Percentiles rank a stretch among this genome's conserved stretches.
These are phyloP conservation scores for Arachnomyces sp. DNA, from an alignment of 2,329 filamentous ascomycete species.

Conservation along the genomic window DNA sequence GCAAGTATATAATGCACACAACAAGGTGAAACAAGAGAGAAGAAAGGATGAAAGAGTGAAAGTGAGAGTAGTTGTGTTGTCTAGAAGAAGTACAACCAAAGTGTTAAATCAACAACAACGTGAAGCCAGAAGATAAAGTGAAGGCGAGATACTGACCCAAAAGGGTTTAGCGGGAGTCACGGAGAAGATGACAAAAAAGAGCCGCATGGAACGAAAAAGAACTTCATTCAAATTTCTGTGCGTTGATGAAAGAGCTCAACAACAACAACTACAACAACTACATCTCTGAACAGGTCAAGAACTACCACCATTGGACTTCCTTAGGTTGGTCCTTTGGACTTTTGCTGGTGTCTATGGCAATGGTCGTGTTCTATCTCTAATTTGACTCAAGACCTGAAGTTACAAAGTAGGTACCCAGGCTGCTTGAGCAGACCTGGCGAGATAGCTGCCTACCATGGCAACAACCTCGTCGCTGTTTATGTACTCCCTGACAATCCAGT, in stretches of 20 bases:
- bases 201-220: conserved; percentile 10
- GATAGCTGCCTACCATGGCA: conserved; percentile 59
- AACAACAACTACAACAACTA: background rate
- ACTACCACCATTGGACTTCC: background rate
- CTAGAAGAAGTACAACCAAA: too few relatives aligned
- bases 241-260: conserved; percentile 1
- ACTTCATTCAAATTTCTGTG: conserved; percentile 2
- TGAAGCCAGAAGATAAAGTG: too few relatives aligned
- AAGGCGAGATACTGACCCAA: too few relatives aligned
- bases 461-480: conserved; percentile 98
- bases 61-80: background rate
- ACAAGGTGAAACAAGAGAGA: background rate
- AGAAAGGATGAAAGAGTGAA: conserved; percentile 1
- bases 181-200: conserved; percentile 1
- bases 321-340: background rate
- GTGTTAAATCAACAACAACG: too few relatives aligned
- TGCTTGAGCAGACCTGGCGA: too few relatives aligned
- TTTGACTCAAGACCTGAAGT: background rate
- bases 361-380: background rate
- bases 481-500: conserved; percentile 93
- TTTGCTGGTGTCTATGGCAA: background rate
- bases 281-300: background rate
- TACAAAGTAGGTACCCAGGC: background rate
- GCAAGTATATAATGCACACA: background rate
- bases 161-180: too few relatives aligned